A percentile compares a stretch with the other conserved stretches of the same genome.
phyloP scores from a whole-genome alignment of 345 rosid species.

The Ailanthus altissimus region DNA sequence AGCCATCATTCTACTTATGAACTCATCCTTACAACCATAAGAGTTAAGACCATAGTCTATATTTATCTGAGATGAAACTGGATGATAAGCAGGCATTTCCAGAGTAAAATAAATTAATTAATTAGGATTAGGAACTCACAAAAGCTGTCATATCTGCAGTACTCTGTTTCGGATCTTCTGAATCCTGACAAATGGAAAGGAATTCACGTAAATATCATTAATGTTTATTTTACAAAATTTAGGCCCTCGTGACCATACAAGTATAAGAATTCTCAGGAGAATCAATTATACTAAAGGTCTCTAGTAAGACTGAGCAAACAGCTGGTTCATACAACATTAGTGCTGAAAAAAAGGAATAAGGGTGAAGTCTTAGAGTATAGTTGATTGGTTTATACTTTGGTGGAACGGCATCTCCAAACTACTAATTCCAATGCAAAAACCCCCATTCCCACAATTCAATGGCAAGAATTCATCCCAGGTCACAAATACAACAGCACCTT shows the following conservation, averaged over 20 bases:
- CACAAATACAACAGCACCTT: neutral
- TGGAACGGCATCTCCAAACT: neutral
- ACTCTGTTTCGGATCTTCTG: conserved; percentile 55
- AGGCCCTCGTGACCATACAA: neutral
- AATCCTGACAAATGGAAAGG: conserved; percentile 37
- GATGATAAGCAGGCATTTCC: neutral
- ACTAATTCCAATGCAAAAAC: neutral
- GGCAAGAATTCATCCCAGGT: neutral
- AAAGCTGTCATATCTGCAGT: conserved; percentile 61
- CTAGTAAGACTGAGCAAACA: neutral
- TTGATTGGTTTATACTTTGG: neutral
- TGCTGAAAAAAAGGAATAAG: neutral
- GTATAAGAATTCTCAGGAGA: neutral
- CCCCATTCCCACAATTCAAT: neutral
- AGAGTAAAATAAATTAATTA: neutral
- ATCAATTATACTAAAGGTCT: neutral
- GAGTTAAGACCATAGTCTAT: neutral
- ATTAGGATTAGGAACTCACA: conserved; percentile 38
- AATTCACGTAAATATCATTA: neutral
- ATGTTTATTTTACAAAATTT: neutral
- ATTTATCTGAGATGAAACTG: conserved; percentile 1
- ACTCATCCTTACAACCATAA: neutral
- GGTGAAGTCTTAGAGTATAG: neutral
- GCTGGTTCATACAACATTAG: neutral
- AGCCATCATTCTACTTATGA: neutral